Evolutionary conservation across 1,284 basidiomycete species (phyloP), one percentile per base, ranked within the genome.

Genomic region (Trichosporon faecale): DNA sequence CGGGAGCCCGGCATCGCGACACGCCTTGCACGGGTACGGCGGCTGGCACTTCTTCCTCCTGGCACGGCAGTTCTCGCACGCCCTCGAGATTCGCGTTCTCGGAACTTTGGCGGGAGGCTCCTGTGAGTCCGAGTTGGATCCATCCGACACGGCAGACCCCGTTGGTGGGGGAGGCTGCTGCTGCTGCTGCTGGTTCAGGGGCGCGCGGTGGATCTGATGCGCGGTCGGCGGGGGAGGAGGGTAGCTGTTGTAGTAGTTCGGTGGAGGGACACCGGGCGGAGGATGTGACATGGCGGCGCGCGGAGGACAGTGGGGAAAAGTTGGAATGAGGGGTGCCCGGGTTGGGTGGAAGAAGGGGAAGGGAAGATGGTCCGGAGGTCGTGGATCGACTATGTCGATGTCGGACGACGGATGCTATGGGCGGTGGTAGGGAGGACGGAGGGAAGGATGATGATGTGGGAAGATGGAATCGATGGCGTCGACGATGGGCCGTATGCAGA

Each of bases 61-160:
- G 2, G 70, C 67, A 35, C 70, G 70, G 52, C 70, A 71, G 70
- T 71, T 68, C 40, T 71, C 70, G 60, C 70, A 71, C 1, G 70
- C 70, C 14, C 67, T 61, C 14, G 70, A 68, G 33, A 68, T 71
- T 35, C 70, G 70, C 7, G 61, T 66, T 2, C 68, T 46, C 21
- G 68, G 68, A 6, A 49, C 61, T n/a, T 70, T 70, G 46, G 46
- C 18, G 23, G 65, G 65, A 6, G 68, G 66, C 25, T 29, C 16
- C 6, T 57, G 27, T 1, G 52, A 60, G 60, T 64, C 68, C 7
- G 44, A 33, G 61, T 60, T 64, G 25, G 68, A 66, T 18, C 18
- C 57, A 31, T 61, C 29, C 16, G 57, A 61, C 14, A 61, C 27
- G 29, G 57, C 29, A 2, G 57, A 61, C 6, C 27, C 25, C 5